Evolutionary conservation across 192 early-diverging fungal genomes (phyloP).

Genomic region (Allomyces arbusculus): DNA sequence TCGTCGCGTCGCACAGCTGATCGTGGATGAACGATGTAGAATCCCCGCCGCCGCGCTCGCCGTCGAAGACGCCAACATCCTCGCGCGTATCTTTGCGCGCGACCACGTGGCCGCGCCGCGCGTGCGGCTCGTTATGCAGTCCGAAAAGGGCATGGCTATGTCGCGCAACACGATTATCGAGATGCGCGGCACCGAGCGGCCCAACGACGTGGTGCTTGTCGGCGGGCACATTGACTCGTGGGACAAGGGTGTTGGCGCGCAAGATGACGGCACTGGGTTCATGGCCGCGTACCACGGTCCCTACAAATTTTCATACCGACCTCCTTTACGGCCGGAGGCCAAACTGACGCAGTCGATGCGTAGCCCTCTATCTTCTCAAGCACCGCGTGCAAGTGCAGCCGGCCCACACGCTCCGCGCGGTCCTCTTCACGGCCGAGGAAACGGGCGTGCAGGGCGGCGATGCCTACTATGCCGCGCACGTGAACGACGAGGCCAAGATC

Average conservation of each 20-base stretch:
- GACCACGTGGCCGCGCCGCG: constrained; percentile 17
- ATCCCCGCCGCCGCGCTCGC: constrained; percentile 35
- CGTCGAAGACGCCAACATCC: constrained; percentile 27
- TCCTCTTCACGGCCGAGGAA: constrained; percentile 42
- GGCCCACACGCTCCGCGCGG: constrained; percentile 31
- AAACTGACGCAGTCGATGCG: no score
- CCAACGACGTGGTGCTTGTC: constrained; percentile 28
- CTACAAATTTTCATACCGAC: no score
- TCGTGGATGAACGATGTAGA: background rate
- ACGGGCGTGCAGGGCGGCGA: constrained; percentile 28
- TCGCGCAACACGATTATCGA: constrained; percentile 35
- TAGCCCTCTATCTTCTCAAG: constrained; percentile 16
- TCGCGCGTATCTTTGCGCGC: constrained; percentile 23
- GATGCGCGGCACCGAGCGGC: constrained; percentile 19
- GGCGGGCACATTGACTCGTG: constrained; percentile 36
- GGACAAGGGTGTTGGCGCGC: constrained; percentile 30
- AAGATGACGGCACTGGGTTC: constrained; percentile 36
- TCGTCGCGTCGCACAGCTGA: no score
- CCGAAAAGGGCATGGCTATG: constrained; percentile 11
- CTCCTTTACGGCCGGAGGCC: no score
- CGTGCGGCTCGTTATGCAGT: constrained; percentile 24
- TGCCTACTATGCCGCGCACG: constrained; percentile 20
- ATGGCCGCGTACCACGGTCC: constrained; percentile 22
- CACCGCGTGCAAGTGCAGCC: constrained; percentile 12
- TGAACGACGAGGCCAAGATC: constrained; percentile 13